Evolutionary conservation across 257 asterid species (phyloP), one percentile per base, ranked within the genome.

Genomic region (Solanum etuberosum): DNA sequence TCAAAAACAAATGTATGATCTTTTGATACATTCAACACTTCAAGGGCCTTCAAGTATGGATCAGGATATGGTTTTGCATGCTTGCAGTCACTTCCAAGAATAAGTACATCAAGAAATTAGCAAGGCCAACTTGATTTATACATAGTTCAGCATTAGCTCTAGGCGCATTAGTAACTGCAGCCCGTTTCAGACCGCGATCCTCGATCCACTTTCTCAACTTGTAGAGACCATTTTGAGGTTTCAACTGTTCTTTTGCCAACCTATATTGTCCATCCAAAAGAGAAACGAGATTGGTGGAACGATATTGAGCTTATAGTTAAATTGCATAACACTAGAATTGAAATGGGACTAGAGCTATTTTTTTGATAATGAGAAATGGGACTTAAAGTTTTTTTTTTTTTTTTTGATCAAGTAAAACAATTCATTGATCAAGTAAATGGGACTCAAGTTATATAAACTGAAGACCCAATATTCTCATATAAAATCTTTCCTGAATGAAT

Each of bases 131-230:
- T 91, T 91, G 40, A 61, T 96, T 92, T 86, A 95, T 91, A 92
- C 96, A 92, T 90, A 93, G 76, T 86, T 94, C 98, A 31, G 97
- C 99, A 90, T 96, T 96, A 63, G 88, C 94, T 90, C 89, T 93
- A 32, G 99, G 98, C 61, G 98, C 98, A 73, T 96, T 96, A 14
- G 98, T 95, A 29, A 96, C 99, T 85, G 99, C 99, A 91, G 96
- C 98, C 57, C 98, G 93, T 88, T 92, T 96, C 93, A 96, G 76
- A 27, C 98, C 98, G 71, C 88, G 98, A 87, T 92, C 98, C 87
- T 96, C 96, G 35, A 96, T 88, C 98, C 99, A 96, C 88, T 95
- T 94, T 27, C 73, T 91, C 34, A 96, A 65, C 88, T 92, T 94
- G 85, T 90, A 87, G 54, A 96, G 85, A 63, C 99, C 99, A 42